A percentile compares a stretch with the other conserved stretches of the same genome.
Evolutionary conservation across 768 basidiomycete species (phyloP).

Genomic region (button mushroom (Agaricus bisporus)): DNA sequence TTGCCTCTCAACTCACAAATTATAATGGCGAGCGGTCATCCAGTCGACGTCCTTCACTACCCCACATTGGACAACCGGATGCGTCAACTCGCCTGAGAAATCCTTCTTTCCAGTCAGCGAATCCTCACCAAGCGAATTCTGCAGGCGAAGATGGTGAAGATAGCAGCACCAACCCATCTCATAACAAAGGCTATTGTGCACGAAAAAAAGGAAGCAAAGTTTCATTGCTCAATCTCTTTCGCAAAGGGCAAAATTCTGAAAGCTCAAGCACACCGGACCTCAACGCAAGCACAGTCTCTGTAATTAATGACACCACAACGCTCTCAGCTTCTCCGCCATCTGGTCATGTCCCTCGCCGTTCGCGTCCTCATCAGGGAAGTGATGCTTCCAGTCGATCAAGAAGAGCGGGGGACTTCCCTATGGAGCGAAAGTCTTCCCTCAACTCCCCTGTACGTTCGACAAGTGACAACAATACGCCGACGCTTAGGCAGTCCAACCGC

Average conservation of each 20-base stretch:
- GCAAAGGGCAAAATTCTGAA: constrained; percentile 41
- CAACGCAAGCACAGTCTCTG: background rate
- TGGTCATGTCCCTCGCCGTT: background rate
- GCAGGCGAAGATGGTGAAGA: constrained; percentile 65
- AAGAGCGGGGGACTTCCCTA: background rate
- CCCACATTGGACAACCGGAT: constrained; percentile 41
- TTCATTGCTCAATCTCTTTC: constrained; percentile 70
- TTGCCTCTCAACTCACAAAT: constrained; percentile 35
- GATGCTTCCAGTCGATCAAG: constrained; percentile 12
- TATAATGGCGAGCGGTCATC: constrained; percentile 21
- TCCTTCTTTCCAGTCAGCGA: constrained; percentile 24
- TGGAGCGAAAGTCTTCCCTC: constrained; percentile 14
- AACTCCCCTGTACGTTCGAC: constrained; percentile 25
- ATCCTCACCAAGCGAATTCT: constrained; percentile 58
- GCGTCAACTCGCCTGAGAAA: constrained; percentile 27
- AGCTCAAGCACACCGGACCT: constrained; percentile 10
- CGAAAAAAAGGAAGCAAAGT: constrained; percentile 62
- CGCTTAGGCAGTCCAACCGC: constrained; percentile 27
- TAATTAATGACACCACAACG: background rate
- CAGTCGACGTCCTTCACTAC: constrained; percentile 65
- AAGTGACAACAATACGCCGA: constrained; percentile 42
- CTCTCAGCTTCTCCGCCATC: constrained; percentile 8
- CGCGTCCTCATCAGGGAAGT: constrained; percentile 8
- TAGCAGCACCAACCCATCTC: constrained; percentile 20
- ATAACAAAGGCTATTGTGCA: constrained; percentile 29